These are phyloP conservation scores for Filobasidium floriforme DNA, from an alignment of 768 basidiomycete species.

Conservation along the genomic window DNA sequence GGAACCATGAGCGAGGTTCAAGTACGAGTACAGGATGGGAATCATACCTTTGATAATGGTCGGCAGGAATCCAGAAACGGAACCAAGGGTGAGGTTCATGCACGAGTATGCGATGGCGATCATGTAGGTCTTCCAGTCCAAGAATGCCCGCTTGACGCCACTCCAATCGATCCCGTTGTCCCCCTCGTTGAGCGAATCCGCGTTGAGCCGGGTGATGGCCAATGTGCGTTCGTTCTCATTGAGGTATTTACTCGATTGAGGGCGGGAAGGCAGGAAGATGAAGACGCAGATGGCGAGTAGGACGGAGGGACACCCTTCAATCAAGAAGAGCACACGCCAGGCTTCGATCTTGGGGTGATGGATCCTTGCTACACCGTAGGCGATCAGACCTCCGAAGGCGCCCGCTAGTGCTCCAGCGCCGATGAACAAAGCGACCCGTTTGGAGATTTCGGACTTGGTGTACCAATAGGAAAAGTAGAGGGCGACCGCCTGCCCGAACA, in stretches of 20 bases:
- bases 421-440: slow-evolving; percentile 48
- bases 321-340: slow-evolving; percentile 46
- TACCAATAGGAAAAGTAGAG: slow-evolving; percentile 44
- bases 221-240: slow-evolving; percentile 44
- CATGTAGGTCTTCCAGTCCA: slow-evolving; percentile 45
- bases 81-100: slow-evolving; percentile 42
- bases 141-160: slow-evolving; percentile 42
- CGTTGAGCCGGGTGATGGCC: slow-evolving; percentile 43
- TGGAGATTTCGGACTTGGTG: slow-evolving; percentile 44
- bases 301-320: slow-evolving; percentile 46
- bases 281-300: slow-evolving; percentile 45
- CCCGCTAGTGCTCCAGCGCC: slow-evolving; percentile 41
- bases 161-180: slow-evolving; percentile 42
- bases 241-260: slow-evolving; percentile 44
- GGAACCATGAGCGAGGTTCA: no score
- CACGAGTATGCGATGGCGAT: slow-evolving; percentile 34
- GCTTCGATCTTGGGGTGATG: slow-evolving; percentile 28
- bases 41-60: slow-evolving; percentile 48
- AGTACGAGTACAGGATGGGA: no score
- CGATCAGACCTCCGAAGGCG: slow-evolving; percentile 42
- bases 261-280: slow-evolving; percentile 47
- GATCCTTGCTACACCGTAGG: slow-evolving; percentile 39
- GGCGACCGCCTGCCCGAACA: slow-evolving; percentile 43
- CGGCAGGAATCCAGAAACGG: slow-evolving; percentile 43
- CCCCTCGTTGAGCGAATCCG: slow-evolving; percentile 30